These are phyloP conservation scores for Acacia pycnantha DNA, from an alignment of 331 rosid species.

Conservation along the genomic window DNA sequence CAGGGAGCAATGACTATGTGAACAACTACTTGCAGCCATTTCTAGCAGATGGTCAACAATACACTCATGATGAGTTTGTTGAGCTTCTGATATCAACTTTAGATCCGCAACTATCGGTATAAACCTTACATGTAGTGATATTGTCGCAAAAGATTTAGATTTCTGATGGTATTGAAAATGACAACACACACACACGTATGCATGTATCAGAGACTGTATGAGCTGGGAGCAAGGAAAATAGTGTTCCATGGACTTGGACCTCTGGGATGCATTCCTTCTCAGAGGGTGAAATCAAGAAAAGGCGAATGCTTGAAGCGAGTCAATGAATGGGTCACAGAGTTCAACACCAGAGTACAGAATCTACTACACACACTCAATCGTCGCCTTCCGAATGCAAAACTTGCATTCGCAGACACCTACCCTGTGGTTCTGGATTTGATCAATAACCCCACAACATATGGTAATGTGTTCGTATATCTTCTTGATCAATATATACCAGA, in stretches of 20 bases:
- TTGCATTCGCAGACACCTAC: constrained; percentile 66
- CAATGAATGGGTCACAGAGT: constrained; percentile 47
- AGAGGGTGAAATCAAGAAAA: constrained; percentile 64
- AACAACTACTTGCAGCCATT: constrained; percentile 91
- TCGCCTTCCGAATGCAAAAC: constrained; percentile 52
- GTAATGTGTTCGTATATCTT: constrained; percentile 30
- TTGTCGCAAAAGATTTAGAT: not conserved
- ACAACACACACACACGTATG: not conserved
- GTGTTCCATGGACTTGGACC: constrained; percentile 74
- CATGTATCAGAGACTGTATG: constrained; percentile 52
- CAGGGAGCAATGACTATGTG: constrained; percentile 91
- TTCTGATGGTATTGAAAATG: not conserved
- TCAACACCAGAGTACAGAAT: constrained; percentile 49
- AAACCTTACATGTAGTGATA: not conserved
- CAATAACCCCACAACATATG: constrained; percentile 50
- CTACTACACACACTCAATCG: constrained; percentile 50
- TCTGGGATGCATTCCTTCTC: constrained; percentile 91
- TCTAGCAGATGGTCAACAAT: constrained; percentile 71
- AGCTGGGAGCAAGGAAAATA: constrained; percentile 65
- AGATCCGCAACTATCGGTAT: constrained; percentile 57
- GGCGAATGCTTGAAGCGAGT: constrained; percentile 66
- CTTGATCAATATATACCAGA: not conserved
- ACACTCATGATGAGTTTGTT: constrained; percentile 71
- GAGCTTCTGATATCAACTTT: constrained; percentile 55
- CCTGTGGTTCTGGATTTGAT: constrained; percentile 59